phyloP scores from a whole-genome alignment of 2,329 filamentous ascomycete species.

The Phaeosphaeria sp. region DNA sequence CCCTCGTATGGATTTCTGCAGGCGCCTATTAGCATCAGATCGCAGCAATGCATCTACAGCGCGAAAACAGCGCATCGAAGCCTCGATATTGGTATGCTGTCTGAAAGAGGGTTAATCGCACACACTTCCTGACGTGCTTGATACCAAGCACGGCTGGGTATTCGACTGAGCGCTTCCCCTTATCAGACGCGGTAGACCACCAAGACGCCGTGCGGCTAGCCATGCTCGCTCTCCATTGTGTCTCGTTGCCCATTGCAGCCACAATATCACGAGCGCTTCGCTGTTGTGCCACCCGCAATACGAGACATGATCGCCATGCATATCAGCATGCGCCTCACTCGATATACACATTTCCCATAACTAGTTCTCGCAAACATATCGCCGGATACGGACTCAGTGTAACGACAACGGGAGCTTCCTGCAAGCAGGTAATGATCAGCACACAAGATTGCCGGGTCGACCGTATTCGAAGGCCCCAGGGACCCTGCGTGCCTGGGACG shows the following conservation, averaged over 20 bases:
- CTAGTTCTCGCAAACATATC: neutral
- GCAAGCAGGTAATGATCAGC: slow-evolving; percentile 6
- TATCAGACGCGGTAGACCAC: neutral
- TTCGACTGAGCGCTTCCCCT: neutral
- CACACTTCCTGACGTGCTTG: neutral
- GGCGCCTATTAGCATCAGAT: neutral
- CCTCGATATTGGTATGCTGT: neutral
- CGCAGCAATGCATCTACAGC: neutral
- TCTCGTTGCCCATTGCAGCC: neutral
- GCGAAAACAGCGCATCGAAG: neutral
- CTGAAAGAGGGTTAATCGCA: neutral
- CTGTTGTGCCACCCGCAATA: neutral
- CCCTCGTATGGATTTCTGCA: neutral
- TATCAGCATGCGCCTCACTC: neutral
- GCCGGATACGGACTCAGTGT: neutral
- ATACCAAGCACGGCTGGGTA: neutral
- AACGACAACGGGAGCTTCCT: neutral
- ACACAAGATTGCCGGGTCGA: slow-evolving; percentile 4
- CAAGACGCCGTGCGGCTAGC: neutral
- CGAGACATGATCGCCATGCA: neutral
- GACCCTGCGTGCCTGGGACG: neutral
- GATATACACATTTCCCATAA: neutral
- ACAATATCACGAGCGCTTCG: neutral
- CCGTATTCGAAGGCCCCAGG: neutral
- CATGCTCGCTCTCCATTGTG: neutral